phyloP scores from a whole-genome alignment of 768 basidiomycete genomes.

The Lentinula boryana region DNA sequence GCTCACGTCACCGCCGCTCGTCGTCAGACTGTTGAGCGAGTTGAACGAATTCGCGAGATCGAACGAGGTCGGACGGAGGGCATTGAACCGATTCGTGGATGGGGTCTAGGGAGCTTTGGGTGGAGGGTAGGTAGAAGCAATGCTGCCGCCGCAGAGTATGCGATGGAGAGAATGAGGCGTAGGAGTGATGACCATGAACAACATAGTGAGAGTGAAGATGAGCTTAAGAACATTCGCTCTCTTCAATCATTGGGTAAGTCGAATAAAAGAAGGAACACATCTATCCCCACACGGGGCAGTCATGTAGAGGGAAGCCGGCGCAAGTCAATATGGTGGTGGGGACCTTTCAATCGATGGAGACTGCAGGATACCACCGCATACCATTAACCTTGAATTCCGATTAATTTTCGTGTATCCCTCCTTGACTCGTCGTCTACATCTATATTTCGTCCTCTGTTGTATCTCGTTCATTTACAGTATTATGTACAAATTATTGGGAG shows the following conservation, averaged over 20 bases:
- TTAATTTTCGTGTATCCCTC: not conserved
- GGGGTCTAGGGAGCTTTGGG: slow-evolving; percentile 73
- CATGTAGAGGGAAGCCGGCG: not conserved
- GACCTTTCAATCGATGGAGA: slow-evolving; percentile 68
- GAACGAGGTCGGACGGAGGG: slow-evolving; percentile 27
- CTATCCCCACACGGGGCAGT: not conserved
- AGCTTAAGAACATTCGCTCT: not conserved
- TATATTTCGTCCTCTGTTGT: not conserved
- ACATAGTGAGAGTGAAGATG: slow-evolving; percentile 1
- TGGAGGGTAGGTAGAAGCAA: slow-evolving; percentile 23
- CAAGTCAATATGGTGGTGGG: slow-evolving; percentile 74
- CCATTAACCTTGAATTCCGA: slow-evolving; percentile 15
- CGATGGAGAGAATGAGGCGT: slow-evolving; percentile 5
- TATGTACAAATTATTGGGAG: too few relatives aligned
- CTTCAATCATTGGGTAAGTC: not conserved
- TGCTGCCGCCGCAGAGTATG: slow-evolving; percentile 8
- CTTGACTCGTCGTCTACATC: not conserved
- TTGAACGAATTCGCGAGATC: slow-evolving; percentile 58
- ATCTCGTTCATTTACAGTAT: not conserved
- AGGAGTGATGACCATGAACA: too few relatives aligned
- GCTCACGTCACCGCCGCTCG: slow-evolving; percentile 68
- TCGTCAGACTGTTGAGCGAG: slow-evolving; percentile 64
- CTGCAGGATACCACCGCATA: slow-evolving; percentile 75
- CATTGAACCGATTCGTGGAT: slow-evolving; percentile 35
- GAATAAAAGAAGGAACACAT: not conserved